These are phyloP conservation scores for Aquilaria malaccensis DNA, from an alignment of 345 rosid genomes.

Conservation along the genomic window DNA sequence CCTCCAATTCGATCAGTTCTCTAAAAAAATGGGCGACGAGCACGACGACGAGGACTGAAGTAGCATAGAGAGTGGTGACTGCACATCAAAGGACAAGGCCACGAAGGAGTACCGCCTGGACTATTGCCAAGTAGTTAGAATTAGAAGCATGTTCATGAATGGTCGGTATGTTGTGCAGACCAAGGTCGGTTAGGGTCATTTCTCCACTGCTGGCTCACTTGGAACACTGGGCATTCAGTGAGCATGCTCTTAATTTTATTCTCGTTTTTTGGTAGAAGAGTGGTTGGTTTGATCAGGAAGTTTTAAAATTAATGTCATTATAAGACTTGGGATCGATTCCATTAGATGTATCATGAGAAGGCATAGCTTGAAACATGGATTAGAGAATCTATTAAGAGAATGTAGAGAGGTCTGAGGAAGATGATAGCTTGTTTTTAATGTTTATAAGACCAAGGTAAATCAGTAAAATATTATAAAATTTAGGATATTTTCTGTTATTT, in stretches of 20 bases:
- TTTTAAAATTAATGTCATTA: neutral
- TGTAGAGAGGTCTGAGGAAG: no score
- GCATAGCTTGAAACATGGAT: no score
- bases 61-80: slow-evolving; percentile 47
- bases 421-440: no score
- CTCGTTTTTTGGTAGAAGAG: neutral
- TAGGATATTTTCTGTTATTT: no score
- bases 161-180: slow-evolving; percentile 58
- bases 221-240: slow-evolving; percentile 52
- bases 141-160: slow-evolving; percentile 53
- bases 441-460: no score
- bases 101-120: slow-evolving; percentile 70
- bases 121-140: slow-evolving; percentile 57
- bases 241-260: neutral
- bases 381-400: no score
- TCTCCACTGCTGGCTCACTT: slow-evolving; percentile 81
- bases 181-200: slow-evolving; percentile 79
- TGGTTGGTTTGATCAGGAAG: neutral
- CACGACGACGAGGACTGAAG: slow-evolving; percentile 22
- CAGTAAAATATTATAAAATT: no score
- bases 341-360: neutral
- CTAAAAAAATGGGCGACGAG: slow-evolving; percentile 22
- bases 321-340: neutral
- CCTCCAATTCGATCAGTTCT: neutral
- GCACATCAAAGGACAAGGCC: slow-evolving; percentile 65